phyloP scores from a whole-genome alignment of 2,329 filamentous ascomycete genomes.

The Lizonia empirigonia region DNA sequence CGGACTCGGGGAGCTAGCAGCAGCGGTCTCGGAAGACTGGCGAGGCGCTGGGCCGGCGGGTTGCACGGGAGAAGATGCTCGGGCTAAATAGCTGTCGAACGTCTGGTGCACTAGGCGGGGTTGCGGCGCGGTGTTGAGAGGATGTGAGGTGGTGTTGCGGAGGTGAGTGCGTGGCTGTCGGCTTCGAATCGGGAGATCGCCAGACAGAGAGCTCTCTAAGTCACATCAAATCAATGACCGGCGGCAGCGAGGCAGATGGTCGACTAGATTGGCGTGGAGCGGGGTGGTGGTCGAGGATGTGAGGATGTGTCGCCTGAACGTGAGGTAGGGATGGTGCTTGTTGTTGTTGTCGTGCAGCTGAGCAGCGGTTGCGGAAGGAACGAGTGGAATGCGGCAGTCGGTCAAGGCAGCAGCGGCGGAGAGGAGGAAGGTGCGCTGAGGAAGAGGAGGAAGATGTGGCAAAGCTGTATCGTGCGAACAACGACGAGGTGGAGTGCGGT shows the following conservation, averaged over 20 bases:
- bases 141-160: constrained; percentile 26
- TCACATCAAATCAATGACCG: constrained; percentile 45
- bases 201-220: constrained; percentile 33
- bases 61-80: constrained; percentile 30
- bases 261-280: constrained; percentile 36
- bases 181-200: constrained; percentile 30
- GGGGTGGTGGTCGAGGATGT: neutral
- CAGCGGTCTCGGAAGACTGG: constrained; percentile 15
- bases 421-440: constrained; percentile 12
- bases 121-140: constrained; percentile 18
- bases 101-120: constrained; percentile 29
- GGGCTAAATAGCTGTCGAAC: constrained; percentile 33
- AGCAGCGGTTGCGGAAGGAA: constrained; percentile 37
- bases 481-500: constrained; percentile 29
- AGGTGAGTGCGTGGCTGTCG: constrained; percentile 29
- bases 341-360: constrained; percentile 26
- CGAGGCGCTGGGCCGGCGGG: constrained; percentile 36
- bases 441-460: constrained; percentile 18
- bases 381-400: constrained; percentile 32
- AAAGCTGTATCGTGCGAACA: constrained; percentile 34
- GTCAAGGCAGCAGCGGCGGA: constrained; percentile 20
- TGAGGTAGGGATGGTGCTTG: constrained; percentile 24
- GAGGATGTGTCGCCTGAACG: constrained; percentile 13
- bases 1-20: constrained; percentile 35
- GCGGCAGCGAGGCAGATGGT: constrained; percentile 34